Base-by-base conservation (phyloP, 805 yeast species). In the Sporopachydermia quercuum region DNA sequence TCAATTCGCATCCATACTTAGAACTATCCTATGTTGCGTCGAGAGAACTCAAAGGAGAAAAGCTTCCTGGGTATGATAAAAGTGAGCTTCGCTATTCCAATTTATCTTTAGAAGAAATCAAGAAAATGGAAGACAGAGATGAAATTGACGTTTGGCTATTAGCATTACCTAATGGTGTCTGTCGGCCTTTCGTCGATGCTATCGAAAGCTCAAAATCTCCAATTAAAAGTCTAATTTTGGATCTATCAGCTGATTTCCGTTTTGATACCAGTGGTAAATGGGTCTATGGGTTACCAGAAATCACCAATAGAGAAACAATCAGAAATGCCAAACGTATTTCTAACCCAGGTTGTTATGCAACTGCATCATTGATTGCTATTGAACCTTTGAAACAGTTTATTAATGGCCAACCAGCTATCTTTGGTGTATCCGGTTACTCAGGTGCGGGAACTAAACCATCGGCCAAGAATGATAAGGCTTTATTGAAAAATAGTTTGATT, bases 371-470 rank as follows among this genome's bases (percentile, higher is more conserved):
- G 62, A 58, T 78, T 19, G 79, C 86, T 14, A 73, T 82, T 54
- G 72, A 78, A 39, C 94, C 93, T 37, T 62, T 82, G 53, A 59
- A 64, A 16, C 71, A 74, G 30, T 70, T 66, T 53, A 63, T 74
- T 19, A 55, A 61, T 13, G 83, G 86, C 5, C 60, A 66, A 14
- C 91, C 94, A 37, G 61, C 78, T 4, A 63, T 80, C 5, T 82
- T 82, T 55, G 91, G 93, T 54, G 83, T 82, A 39, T 78, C 87
- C 38, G 94, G 94, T 38, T 82, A 80, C 53, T 82, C 91, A 5
- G 94, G 94, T 47, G 91, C 93, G 8, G 94, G 94, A 51, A 79
- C 94, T 18, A 82, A 82, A 57, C 93, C 93, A 46, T 78, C 89
- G n/a, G 84, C 84, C 46, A 81, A 81, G 63, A 82, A 82, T 52